Base-by-base conservation (phyloP, 2,329 filamentous ascomycete species). In the Macrophomina pseudophaseolina region DNA sequence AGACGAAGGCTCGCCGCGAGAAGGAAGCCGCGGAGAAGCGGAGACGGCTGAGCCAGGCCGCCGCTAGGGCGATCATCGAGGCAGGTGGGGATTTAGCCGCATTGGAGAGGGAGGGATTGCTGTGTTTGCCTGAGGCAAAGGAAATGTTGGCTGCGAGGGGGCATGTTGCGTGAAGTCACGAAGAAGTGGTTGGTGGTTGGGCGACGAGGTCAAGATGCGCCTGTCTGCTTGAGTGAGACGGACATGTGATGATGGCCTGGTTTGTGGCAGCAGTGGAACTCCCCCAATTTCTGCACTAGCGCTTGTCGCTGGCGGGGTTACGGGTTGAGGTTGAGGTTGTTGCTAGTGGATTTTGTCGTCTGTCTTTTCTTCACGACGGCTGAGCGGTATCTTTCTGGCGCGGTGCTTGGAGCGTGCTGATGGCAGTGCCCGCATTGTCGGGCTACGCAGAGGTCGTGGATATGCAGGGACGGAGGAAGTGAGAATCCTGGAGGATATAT, bases 1-100 rank as follows among this genome's bases (percentile, higher is more conserved):
- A 98, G 86, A 98, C 95, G 8, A 97, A 97, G 77, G 93, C 93
- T n/a, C 83, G 93, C 65, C 83, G 95, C 60, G 94, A 98, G 78
- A 91, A 92, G 77, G 94, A 97, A 81, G 92, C 92, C 1, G 84
- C 86, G 64, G 94, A 97, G 74, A 89, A 90, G 79, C 84, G 91
- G 72, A 81, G 89, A 71, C 85, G 86, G 75, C 75, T 94, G 65
- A 89, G 86, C 73, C 87, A 91, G 76, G 88, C 88, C 7, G 89
- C 91, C 35, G 80, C 90, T 69, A 87, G 87, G 76, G 90, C 89
- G 8, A 87, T 93, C 0, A 82, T 86, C 65, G 90, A 89, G 11
- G 90, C 88, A 0, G 91, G 91, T 1, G 91, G 90, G 2, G 89
- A 93, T 76, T 66, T 84, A 38, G 78, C 76, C 58, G 73, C 73